Percentiles rank a stretch among this genome's conserved stretches.
phyloP scores from a whole-genome alignment of 208 protist species.

The Naegleria gruberi region DNA sequence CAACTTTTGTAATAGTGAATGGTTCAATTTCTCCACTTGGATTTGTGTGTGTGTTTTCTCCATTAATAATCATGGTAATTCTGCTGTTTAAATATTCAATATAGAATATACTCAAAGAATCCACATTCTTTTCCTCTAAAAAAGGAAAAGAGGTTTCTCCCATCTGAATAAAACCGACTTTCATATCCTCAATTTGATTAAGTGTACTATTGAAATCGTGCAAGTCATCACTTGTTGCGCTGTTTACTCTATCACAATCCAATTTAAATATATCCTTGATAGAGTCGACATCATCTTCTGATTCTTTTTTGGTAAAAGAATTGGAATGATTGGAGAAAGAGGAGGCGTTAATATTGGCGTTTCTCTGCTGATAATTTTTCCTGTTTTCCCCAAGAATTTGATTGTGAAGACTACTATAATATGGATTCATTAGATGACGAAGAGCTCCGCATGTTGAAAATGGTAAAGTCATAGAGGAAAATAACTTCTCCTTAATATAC shows the following conservation, averaged over 20 bases:
- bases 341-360: not conserved
- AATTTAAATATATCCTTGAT: not conserved
- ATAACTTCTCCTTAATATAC: not conserved
- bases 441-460: not conserved
- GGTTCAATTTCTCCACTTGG: not conserved
- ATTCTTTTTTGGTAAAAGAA: not conserved
- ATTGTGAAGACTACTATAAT: not conserved
- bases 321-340: not conserved
- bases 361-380: not conserved
- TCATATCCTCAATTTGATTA: not conserved
- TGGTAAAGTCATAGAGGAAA: not conserved
- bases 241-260: not conserved
- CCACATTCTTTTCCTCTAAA: not conserved
- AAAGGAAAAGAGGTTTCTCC: not conserved
- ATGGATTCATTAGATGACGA: not conserved
- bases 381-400: not conserved
- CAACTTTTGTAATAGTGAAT: not conserved
- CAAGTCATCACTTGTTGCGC: not conserved
- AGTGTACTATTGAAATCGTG: not conserved
- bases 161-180: not conserved
- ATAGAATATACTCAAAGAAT: not conserved
- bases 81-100: not conserved
- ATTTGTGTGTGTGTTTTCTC: not conserved
- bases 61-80: not conserved
- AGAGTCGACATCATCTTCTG: not conserved